A percentile compares a stretch with the other conserved stretches of the same genome.
Evolutionary conservation across 805 yeast genomes (phyloP).

Genomic region (Metschnikowia colocasiae): DNA sequence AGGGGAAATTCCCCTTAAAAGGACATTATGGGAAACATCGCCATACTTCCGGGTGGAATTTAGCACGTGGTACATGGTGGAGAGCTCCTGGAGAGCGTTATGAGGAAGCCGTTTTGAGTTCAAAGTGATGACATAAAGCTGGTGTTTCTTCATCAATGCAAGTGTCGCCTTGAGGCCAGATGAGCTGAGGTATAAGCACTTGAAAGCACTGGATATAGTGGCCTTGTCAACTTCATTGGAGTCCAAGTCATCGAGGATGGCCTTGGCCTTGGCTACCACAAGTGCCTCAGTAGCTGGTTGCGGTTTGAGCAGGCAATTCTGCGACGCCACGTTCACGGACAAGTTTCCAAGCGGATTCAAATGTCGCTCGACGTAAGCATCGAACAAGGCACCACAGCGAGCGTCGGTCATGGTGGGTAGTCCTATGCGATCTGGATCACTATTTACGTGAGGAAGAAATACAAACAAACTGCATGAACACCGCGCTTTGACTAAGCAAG

Average conservation of each 20-base stretch:
- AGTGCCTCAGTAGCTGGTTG: not conserved
- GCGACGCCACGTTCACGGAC: slow-evolving; percentile 3
- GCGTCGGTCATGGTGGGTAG: slow-evolving; percentile 4
- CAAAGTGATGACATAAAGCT: slow-evolving; percentile 11
- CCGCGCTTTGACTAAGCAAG: not conserved
- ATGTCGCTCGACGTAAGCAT: slow-evolving; percentile 6
- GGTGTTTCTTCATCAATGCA: slow-evolving; percentile 12
- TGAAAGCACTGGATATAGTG: slow-evolving; percentile 13
- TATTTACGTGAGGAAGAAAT: slow-evolving; percentile 1
- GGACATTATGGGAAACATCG: not conserved
- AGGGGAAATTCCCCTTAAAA: slow-evolving; percentile 8
- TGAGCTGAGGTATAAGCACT: slow-evolving; percentile 8
- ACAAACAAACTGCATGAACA: slow-evolving; percentile 7
- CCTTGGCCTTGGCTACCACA: slow-evolving; percentile 2
- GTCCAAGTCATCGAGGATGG: not conserved
- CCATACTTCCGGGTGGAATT: slow-evolving; percentile 4
- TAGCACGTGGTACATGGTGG: slow-evolving; percentile 11
- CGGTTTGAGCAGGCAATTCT: not conserved
- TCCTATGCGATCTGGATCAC: not conserved
- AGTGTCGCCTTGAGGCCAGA: not conserved
- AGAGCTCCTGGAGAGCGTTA: slow-evolving; percentile 14
- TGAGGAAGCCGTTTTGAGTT: slow-evolving; percentile 7
- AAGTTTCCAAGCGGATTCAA: slow-evolving; percentile 3
- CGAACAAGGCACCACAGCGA: slow-evolving; percentile 2
- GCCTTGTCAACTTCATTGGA: not conserved